Base-by-base conservation (phyloP, 1,284 basidiomycete genomes). In the Hypsizygus ulmarius region DNA sequence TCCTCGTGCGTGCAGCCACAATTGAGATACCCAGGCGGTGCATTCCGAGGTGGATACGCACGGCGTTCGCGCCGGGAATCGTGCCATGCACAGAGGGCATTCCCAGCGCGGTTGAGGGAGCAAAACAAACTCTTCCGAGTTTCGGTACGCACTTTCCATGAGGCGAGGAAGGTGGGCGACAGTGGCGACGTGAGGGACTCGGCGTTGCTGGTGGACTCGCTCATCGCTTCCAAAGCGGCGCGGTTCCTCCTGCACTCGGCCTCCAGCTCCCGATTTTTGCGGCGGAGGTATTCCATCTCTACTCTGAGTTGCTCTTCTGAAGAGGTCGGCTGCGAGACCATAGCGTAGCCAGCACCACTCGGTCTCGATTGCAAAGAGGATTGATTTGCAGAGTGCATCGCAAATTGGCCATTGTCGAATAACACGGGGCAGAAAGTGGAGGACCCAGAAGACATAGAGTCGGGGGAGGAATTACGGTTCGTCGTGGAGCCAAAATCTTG, bases 21-120 rank as follows among this genome's bases (percentile, higher is more conserved):
- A 69, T 91, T 91, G 50, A 91, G 79, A 54, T 77, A 76, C 11
- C 87, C 85, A 0, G 72, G 67, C 8, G 88, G 88, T 1, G 88
- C 89, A 72, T 84, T 84, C 39, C 89, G 79, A n/a, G 89, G 88
- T 3, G 89, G 86, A 58, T 78, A 81, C 0, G 74, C 73, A 5
- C 89, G 78, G 34, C 89, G 81, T 65, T 91, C 89, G 33, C 89
- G 79, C 30, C 89, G 76, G 2, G 88, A 87, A 63, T 91, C 88
- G 59, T 91, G 89, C 89, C 89, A 91, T 3, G 89, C 84, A 63
- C 88, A 91, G 25, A 91, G 76, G 1, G 88, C 87, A 56, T 91
- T 91, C 16, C 88, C 89, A 0, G 89, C 88, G 37, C 89, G 79
- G 65, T 91, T 91, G 28, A 87, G 70, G 1, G 89, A 87, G 62